Base-by-base conservation (phyloP, 2,329 filamentous ascomycete species). In the Diaporthe ilicicola region DNA sequence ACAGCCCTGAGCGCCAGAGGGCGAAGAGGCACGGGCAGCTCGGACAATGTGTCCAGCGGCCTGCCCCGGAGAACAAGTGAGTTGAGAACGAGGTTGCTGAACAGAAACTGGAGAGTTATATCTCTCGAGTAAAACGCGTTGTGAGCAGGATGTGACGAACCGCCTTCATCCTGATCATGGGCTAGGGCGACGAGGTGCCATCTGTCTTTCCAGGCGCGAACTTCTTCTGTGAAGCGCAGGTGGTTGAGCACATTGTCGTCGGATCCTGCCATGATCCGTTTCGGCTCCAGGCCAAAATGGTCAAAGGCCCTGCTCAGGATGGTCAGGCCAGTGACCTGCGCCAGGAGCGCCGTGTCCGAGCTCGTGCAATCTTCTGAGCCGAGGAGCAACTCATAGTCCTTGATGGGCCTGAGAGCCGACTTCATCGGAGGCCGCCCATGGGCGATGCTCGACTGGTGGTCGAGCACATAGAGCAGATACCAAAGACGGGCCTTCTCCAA, bases 171-270 rank as follows among this genome's bases (percentile, higher is more conserved):
- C 17, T 62, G 56, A 3, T 62, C 56, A 5, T 46, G 24, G 4
- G 12, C 10, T 46, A 46, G 56, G 6, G 56, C 46, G 2, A 62
- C 5, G 15, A 48, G 32, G 1, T 32, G 56, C 56, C 56, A 62
- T 15, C 44, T 62, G 19, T 62, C 56, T n/a, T 32, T 62, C 56
- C 56, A 62, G 19, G 56, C 56, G 9, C 56, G 56, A 1, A 62
- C 27, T 4, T 62, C 56, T 32, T 62, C 56, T 2, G 56, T 62
- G 42, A 62, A 62, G 9, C 56, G 39, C 2, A 62, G 56, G 7
- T 62, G 56, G 42, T 62, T 62, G 39, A 62, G 56, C 19, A 62
- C 56, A 7, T 62, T 62, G 39, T 62, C 56, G 17, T 62, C 56
- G 8, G 56, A 62, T 1, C 56, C 39, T 10, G 39, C 56, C 56